Evolutionary conservation across 441 rosid species (phyloP).

Genomic region (Eugenia klotzschiana): DNA sequence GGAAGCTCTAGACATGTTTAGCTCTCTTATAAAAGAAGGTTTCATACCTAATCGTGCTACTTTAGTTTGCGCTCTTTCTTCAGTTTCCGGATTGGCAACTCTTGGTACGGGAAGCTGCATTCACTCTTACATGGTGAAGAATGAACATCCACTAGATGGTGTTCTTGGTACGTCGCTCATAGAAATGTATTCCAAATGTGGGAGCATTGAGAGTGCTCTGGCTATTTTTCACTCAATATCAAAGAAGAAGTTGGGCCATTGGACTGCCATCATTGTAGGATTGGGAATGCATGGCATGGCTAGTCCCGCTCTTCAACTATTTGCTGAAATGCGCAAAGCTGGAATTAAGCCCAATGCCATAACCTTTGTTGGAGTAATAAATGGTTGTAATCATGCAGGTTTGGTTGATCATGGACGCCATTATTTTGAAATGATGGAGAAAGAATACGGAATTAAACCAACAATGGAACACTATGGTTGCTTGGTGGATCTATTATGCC

Average conservation of each 20-base stretch:
- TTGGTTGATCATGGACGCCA: conserved; percentile 23
- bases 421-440: conserved; percentile 33
- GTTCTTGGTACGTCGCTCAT: conserved; percentile 33
- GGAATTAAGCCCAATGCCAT: conserved; percentile 21
- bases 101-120: conserved; percentile 27
- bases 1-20: conserved; percentile 25
- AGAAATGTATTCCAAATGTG: conserved; percentile 47
- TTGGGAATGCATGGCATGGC: conserved; percentile 40
- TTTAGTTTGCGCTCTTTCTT: conserved; percentile 24
- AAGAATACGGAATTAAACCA: conserved; percentile 22
- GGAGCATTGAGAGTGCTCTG: conserved; percentile 27
- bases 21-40: conserved; percentile 15
- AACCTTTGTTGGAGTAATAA: conserved; percentile 36
- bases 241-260: conserved; percentile 35
- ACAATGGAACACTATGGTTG: conserved; percentile 38
- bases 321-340: conserved; percentile 20
- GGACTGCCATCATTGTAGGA: conserved; percentile 38
- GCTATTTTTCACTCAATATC: conserved; percentile 12
- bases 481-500: conserved; percentile 30
- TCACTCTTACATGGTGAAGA: conserved; percentile 35
- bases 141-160: conserved; percentile 14
- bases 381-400: conserved; percentile 42
- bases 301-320: conserved; percentile 15
- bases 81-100: conserved; percentile 29
- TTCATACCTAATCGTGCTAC: conserved; percentile 25